Evolutionary conservation across 371 early-diverging fungal species (phyloP).

Genomic region (Mortierella polycephala): DNA sequence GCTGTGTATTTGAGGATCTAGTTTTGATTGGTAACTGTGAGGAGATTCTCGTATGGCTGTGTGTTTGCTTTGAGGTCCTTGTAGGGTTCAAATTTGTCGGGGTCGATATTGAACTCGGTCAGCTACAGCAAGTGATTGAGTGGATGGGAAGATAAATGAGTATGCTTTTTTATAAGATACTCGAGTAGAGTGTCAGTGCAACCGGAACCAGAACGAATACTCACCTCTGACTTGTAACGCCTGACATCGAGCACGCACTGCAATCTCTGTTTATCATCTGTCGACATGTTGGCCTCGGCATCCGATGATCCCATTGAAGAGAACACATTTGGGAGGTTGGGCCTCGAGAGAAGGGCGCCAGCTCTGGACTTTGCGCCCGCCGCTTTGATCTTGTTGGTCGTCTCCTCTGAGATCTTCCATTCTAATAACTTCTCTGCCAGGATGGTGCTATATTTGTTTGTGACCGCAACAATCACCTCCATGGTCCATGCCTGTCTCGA

Average conservation of each 20-base stretch:
- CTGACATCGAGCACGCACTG: slow-evolving; percentile 69
- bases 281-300: slow-evolving; percentile 25
- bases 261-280: slow-evolving; percentile 69
- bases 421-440: slow-evolving; percentile 16
- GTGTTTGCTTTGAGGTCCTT: slow-evolving; percentile 24
- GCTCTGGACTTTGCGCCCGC: slow-evolving; percentile 11
- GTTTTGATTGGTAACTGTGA: slow-evolving; percentile 5
- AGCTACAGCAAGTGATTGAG: slow-evolving; percentile 8
- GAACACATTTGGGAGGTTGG: slow-evolving; percentile 18
- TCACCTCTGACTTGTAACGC: slow-evolving; percentile 63
- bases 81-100: slow-evolving; percentile 44
- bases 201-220: background rate
- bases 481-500: slow-evolving; percentile 22
- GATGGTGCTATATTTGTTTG: slow-evolving; percentile 23
- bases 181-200: background rate
- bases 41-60: slow-evolving; percentile 32
- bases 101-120: slow-evolving; percentile 32
- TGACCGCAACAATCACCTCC: slow-evolving; percentile 34
- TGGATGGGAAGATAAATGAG: background rate
- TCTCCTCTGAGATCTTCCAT: slow-evolving; percentile 12
- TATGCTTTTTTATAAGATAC: background rate
- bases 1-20: slow-evolving; percentile 5
- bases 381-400: slow-evolving; percentile 23
- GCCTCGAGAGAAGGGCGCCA: slow-evolving; percentile 22
- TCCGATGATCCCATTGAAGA: slow-evolving; percentile 12